phyloP scores from a whole-genome alignment of 495 filamentous ascomycete genomes.

The Eremomyces bilateralis region DNA sequence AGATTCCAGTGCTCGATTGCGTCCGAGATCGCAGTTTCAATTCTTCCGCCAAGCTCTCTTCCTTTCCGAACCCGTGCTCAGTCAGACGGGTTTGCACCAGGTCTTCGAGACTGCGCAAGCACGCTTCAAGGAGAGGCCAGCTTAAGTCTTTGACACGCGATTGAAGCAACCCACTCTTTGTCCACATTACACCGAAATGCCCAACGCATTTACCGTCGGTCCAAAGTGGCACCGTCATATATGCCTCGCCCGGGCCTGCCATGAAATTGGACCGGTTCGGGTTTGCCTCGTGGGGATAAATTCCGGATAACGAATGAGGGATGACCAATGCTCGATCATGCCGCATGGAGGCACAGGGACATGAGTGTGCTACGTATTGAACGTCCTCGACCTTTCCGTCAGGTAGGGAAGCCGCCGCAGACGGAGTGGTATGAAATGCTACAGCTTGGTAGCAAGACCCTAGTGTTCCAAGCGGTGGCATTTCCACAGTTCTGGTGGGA shows the following conservation, averaged over 20 bases:
- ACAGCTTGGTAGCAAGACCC: constrained; percentile 44
- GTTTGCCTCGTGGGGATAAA: constrained; percentile 39
- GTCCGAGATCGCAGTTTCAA: background rate
- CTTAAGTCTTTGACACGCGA: constrained; percentile 31
- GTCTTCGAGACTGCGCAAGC: constrained; percentile 58
- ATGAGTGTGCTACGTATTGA: constrained; percentile 42
- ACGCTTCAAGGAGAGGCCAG: constrained; percentile 53
- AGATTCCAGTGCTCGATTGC: too few species aligned
- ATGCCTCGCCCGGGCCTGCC: constrained; percentile 41
- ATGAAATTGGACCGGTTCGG: constrained; percentile 38
- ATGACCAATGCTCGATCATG: constrained; percentile 57
- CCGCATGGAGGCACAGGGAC: constrained; percentile 46
- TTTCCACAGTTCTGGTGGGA: constrained; percentile 30
- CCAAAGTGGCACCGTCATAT: constrained; percentile 51
- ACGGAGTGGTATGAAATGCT: constrained; percentile 49
- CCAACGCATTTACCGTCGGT: constrained; percentile 47
- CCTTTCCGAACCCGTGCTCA: constrained; percentile 20
- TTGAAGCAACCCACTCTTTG: constrained; percentile 36
- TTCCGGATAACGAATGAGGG: constrained; percentile 35
- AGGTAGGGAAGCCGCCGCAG: constrained; percentile 18
- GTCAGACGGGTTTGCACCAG: constrained; percentile 36
- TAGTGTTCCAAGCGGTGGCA: constrained; percentile 32
- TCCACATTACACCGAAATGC: constrained; percentile 61
- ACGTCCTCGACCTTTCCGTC: constrained; percentile 30
- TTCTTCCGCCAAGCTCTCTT: background rate